A percentile compares a stretch with the other conserved stretches of the same genome.
Evolutionary conservation across 1,284 basidiomycete species (phyloP).

Genomic region (Cerioporus squamosus): DNA sequence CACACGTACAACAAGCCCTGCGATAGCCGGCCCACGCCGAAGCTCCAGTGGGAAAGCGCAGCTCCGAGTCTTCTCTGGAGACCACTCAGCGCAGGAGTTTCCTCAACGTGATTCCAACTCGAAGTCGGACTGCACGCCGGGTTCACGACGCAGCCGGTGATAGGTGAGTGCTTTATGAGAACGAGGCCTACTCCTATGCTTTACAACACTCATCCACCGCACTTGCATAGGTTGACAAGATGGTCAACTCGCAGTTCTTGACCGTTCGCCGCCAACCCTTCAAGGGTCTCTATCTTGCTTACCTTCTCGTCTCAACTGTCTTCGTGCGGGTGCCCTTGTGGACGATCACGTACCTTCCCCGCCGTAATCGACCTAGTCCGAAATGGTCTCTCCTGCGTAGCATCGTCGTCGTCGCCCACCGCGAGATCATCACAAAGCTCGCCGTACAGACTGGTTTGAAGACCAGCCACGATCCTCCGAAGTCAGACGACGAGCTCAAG

Average conservation of each 20-base stretch:
- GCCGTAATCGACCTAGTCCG: slow-evolving; percentile 12
- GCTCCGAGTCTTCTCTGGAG: too few relatives aligned
- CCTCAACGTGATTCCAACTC: too few relatives aligned
- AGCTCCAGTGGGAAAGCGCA: too few relatives aligned
- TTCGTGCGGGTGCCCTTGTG: slow-evolving; percentile 25
- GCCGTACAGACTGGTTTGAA: slow-evolving; percentile 1
- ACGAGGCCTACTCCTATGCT: too few relatives aligned
- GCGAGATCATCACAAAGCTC: slow-evolving; percentile 3
- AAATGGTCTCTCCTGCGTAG: slow-evolving; percentile 16
- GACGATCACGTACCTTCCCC: slow-evolving; percentile 13
- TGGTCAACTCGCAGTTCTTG: background rate
- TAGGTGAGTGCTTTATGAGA: too few relatives aligned
- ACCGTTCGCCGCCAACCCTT: slow-evolving; percentile 14
- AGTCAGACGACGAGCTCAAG: slow-evolving; percentile 19
- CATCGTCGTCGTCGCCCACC: slow-evolving; percentile 10
- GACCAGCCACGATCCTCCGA: slow-evolving; percentile 6
- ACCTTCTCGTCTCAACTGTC: slow-evolving; percentile 3
- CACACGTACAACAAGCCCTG: too few relatives aligned
- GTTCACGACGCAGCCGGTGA: too few relatives aligned
- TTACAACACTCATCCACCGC: too few relatives aligned
- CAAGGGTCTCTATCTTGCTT: slow-evolving; percentile 17
- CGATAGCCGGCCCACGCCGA: too few relatives aligned
- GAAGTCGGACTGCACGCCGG: too few relatives aligned
- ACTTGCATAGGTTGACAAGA: too few relatives aligned
- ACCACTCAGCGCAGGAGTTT: too few relatives aligned